Conservation (phyloP, 495 filamentous ascomycete genomes). For the Letharia columbiana region DNA sequence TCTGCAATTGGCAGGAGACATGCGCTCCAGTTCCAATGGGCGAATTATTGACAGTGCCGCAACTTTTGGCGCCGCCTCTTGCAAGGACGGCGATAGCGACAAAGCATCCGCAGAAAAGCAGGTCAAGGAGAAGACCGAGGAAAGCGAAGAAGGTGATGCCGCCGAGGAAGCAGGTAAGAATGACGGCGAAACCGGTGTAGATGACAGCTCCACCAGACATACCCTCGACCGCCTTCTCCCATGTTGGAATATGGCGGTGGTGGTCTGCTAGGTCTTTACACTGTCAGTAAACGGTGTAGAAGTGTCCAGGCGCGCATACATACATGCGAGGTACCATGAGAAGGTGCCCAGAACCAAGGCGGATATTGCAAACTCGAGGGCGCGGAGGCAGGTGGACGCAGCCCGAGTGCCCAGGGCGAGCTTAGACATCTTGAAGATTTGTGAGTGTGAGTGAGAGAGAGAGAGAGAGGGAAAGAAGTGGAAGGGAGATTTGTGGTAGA, state of each 20-base stretch:
- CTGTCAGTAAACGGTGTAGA: constrained; percentile 33
- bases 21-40: constrained; percentile 44
- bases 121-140: constrained; percentile 73
- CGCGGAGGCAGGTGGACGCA: constrained; percentile 54
- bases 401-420: constrained; percentile 54
- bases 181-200: constrained; percentile 59
- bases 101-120: constrained; percentile 72
- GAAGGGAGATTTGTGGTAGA: background rate
- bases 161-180: constrained; percentile 71
- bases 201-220: constrained; percentile 64
- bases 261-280: constrained; percentile 47
- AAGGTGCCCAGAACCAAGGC: constrained; percentile 70
- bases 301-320: constrained; percentile 36
- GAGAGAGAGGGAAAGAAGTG: background rate
- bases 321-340: constrained; percentile 58
- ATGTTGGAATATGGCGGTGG: constrained; percentile 49
- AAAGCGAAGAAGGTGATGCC: constrained; percentile 64
- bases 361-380: constrained; percentile 61
- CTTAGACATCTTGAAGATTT: constrained; percentile 32
- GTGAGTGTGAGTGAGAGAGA: too few species aligned
- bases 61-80: constrained; percentile 52
- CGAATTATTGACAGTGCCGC: constrained; percentile 58
- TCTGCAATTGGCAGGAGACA: constrained; percentile 59
- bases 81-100: constrained; percentile 71
- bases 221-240: constrained; percentile 70